Percentiles rank a stretch among this genome's conserved stretches.
phyloP scores from a whole-genome alignment of 2,329 filamentous ascomycete species.

The Mycogone perniciosa region DNA sequence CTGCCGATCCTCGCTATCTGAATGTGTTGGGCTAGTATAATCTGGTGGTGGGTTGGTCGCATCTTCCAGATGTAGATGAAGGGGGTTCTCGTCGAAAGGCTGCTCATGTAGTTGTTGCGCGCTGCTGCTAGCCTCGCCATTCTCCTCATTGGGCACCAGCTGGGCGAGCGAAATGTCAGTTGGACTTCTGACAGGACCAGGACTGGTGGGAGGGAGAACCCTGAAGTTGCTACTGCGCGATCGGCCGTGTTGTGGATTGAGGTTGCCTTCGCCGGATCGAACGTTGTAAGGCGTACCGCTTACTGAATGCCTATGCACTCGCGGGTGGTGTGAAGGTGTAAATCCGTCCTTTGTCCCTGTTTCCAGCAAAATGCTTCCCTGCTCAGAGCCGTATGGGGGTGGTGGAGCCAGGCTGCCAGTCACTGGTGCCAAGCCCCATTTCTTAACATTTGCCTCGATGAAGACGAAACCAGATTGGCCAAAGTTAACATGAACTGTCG shows the following conservation, averaged over 20 bases:
- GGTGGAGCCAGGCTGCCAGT: constrained; percentile 91
- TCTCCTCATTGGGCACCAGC: constrained; percentile 63
- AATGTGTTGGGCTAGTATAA: constrained; percentile 60
- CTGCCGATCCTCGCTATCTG: constrained; percentile 47
- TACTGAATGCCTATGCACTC: constrained; percentile 40
- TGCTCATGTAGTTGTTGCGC: constrained; percentile 19
- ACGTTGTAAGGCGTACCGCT: constrained; percentile 30
- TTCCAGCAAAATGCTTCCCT: constrained; percentile 91
- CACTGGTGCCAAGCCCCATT: constrained; percentile 96
- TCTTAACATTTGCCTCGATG: constrained; percentile 99
- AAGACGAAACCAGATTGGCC: constrained; percentile 98
- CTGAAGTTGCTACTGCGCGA: constrained; percentile 74
- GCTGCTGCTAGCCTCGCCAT: constrained; percentile 51
- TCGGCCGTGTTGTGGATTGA: constrained; percentile 61
- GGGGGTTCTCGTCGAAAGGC: constrained; percentile 31
- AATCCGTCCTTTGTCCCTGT: constrained; percentile 63
- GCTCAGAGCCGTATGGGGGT: constrained; percentile 93
- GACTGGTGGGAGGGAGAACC: constrained; percentile 70
- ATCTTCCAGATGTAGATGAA: constrained; percentile 43
- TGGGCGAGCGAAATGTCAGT: constrained; percentile 94
- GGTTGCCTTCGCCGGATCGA: constrained; percentile 39
- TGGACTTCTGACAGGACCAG: constrained; percentile 81
- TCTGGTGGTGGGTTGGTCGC: constrained; percentile 61
- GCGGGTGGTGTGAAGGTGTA: constrained; percentile 36
- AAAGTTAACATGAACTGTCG: constrained; percentile 92